Evolutionary conservation across 768 basidiomycete genomes (phyloP).

Genomic region (Termitomyces sp.): DNA sequence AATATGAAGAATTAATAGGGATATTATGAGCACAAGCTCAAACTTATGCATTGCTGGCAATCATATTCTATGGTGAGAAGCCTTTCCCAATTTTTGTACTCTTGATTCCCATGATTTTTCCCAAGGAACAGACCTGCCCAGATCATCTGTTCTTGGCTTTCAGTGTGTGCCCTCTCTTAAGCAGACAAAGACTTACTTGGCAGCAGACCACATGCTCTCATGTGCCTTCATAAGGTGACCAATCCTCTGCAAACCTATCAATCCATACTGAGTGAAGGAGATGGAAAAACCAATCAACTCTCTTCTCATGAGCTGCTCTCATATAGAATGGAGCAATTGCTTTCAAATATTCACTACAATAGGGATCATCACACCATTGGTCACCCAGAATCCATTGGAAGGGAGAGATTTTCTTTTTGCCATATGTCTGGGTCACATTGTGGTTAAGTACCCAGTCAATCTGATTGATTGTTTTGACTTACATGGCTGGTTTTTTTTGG

Average conservation of each 20-base stretch:
- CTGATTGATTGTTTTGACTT: no score
- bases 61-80: not conserved
- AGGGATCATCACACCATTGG: no score
- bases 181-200: not conserved
- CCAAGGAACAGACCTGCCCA: not conserved
- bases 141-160: not conserved
- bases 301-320: not conserved
- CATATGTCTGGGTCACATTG: no score
- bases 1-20: no score
- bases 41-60: not conserved
- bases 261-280: no score
- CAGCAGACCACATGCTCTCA: not conserved
- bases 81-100: not conserved
- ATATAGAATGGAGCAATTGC: not conserved
- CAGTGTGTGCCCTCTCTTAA: no score
- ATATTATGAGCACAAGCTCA: not conserved
- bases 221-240: not conserved
- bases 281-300: not conserved
- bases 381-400: no score
- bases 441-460: no score
- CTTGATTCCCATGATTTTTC: not conserved
- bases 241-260: not conserved
- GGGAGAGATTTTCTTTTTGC: no score
- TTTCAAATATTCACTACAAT: no score
- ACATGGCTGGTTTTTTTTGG: no score